Evolutionary conservation across 2,329 filamentous ascomycete genomes (phyloP).

Genomic region (Clarireedia homoeocarpa): DNA sequence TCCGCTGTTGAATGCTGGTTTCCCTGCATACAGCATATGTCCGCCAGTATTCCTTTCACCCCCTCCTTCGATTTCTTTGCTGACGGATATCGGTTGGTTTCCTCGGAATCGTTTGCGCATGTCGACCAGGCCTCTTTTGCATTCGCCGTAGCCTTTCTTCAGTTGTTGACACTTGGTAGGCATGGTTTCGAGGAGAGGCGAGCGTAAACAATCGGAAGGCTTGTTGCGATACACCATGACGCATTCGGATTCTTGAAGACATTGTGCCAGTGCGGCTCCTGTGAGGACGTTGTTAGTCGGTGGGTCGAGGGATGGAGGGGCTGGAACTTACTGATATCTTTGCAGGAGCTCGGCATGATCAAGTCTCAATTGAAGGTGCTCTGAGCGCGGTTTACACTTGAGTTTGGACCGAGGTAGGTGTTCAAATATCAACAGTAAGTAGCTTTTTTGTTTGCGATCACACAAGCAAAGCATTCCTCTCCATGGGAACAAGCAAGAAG

Average conservation of each 20-base stretch:
- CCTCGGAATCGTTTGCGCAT: conserved; percentile 98
- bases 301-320: conserved; percentile 1
- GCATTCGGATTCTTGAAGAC: conserved; percentile 93
- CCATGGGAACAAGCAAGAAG: too few species aligned
- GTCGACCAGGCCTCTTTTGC: conserved; percentile 92
- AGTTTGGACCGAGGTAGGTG: neutral
- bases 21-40: conserved; percentile 73
- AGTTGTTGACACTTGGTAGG: conserved; percentile 87
- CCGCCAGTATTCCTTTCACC: conserved; percentile 35
- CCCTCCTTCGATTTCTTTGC: conserved; percentile 52
- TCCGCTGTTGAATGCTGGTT: conserved; percentile 57
- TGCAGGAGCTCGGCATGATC: conserved; percentile 86
- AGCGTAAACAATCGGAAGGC: conserved; percentile 79
- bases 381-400: neutral
- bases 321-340: conserved; percentile 75
- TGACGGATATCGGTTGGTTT: conserved; percentile 70
- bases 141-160: conserved; percentile 87
- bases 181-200: conserved; percentile 72
- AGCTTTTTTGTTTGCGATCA: too few species aligned
- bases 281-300: conserved; percentile 12
- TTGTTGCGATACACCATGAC: conserved; percentile 86
- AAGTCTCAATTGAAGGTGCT: neutral
- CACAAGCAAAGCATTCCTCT: neutral
- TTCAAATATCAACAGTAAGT: too few species aligned
- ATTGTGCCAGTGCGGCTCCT: conserved; percentile 90